Evolutionary conservation across 2,329 filamentous ascomycete species (phyloP), one percentile per base, ranked within the genome.

Genomic region (Ilyonectria sp.): DNA sequence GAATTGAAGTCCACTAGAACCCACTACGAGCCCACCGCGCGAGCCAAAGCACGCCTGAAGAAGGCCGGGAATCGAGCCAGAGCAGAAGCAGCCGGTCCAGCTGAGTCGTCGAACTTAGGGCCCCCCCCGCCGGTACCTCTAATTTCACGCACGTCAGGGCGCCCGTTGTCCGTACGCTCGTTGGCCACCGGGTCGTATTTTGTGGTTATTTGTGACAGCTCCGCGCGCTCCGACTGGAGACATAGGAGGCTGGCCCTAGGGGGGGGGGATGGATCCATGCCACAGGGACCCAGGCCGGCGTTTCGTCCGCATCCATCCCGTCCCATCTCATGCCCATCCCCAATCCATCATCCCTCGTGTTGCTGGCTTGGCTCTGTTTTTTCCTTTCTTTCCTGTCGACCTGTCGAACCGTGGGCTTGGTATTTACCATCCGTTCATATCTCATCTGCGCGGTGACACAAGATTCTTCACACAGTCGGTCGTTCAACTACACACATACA

Each of bases 391-490:
- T 37, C 46, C n/a, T 43, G 40, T 43, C 37, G 37, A 40, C 53
- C 60, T 65, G 63, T 71, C 65, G 60, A 67, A 61, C 62, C 52
- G 59, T 33, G 35, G 58, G 35, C 37, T 67, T 54, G 59, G 64
- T 58, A 67, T 58, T 53, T 50, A 50, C 58, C 59, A 19, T 31
- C 40, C 54, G 57, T 69, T 50, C 47, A 59, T 54, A 44, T 67
- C 50, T 44, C 43, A 49, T 50, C 44, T 52, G 49, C 52, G 44
- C 29, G 58, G 56, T 59, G 46, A 52, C 61, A 58, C 46, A 58
- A 15, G 49, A 23, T 50, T 47, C 17, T 47, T 21, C 29, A 31
- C 29, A 52, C 49, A n/a, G 26, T 52, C 49, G 49, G n/a, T 52
- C 49, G 26, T 23, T 29, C 29, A 29, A 40, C 37, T 23, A 19